phyloP scores from a whole-genome alignment of 208 protist genomes.

The Leishmania major region DNA sequence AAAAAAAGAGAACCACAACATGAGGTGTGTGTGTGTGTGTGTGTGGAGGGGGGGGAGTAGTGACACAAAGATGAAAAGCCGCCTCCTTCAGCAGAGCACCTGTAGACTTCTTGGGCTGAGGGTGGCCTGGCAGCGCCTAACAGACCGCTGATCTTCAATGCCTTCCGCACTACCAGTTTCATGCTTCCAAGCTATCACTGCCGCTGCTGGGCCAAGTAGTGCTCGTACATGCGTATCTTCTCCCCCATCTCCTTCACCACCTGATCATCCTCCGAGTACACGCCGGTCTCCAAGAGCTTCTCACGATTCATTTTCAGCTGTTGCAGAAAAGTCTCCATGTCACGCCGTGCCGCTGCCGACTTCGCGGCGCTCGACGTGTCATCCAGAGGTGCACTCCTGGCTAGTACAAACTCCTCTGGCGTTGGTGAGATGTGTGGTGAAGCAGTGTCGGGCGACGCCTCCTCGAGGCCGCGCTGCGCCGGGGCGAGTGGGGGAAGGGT shows the following conservation, averaged over 20 bases:
- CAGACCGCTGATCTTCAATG: neutral
- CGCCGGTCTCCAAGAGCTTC: constrained; percentile 83
- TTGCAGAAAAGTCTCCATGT: constrained; percentile 81
- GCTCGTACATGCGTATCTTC: constrained; percentile 88
- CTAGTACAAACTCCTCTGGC: constrained; percentile 63
- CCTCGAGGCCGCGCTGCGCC: constrained; percentile 16
- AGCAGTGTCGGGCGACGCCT: neutral
- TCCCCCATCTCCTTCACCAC: constrained; percentile 83
- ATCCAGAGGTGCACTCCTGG: constrained; percentile 18
- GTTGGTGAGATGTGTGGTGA: constrained; percentile 21
- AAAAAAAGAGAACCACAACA: neutral
- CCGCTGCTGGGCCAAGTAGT: constrained; percentile 47
- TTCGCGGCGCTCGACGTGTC: constrained; percentile 12
- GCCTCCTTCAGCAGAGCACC: neutral
- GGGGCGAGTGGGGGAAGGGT: constrained; percentile 33
- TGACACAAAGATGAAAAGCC: constrained; percentile 1
- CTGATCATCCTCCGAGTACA: constrained; percentile 64
- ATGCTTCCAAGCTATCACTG: neutral
- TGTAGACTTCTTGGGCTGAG: constrained; percentile 4
- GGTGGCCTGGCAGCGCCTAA: neutral
- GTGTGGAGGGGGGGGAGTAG: neutral
- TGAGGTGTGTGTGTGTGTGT: no score
- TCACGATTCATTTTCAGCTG: constrained; percentile 80
- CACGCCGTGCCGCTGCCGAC: constrained; percentile 42
- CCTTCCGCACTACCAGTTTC: neutral